Percentiles rank a stretch among this genome's conserved stretches.
phyloP scores from a whole-genome alignment of 1,284 basidiomycete genomes.

The Moesziomyces antarcticus region DNA sequence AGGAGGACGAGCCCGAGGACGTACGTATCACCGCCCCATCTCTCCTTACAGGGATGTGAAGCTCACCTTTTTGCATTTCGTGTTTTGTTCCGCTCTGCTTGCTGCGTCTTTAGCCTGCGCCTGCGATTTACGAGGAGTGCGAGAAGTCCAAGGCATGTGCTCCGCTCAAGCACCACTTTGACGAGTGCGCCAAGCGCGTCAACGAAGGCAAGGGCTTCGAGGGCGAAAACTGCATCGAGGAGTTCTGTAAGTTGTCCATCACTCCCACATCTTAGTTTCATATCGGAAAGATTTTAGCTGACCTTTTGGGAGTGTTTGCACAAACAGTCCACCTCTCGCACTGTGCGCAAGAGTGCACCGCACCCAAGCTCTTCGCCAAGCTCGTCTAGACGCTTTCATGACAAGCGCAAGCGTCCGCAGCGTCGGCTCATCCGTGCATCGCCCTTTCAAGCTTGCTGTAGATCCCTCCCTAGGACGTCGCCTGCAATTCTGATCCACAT shows the following conservation, averaged over 20 bases:
- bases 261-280: too few species aligned
- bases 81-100: background rate
- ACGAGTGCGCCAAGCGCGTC: constrained; percentile 66
- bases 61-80: background rate
- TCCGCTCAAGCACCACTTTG: constrained; percentile 66
- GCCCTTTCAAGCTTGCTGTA: too few species aligned
- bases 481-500: too few species aligned
- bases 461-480: too few species aligned
- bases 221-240: constrained; percentile 67
- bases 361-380: constrained; percentile 63
- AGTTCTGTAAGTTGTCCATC: constrained; percentile 66
- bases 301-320: too few species aligned
- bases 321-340: constrained; percentile 63
- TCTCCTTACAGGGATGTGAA: background rate
- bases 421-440: too few species aligned
- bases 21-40: constrained; percentile 43
- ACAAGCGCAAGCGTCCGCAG: too few species aligned
- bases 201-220: constrained; percentile 64
- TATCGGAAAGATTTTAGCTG: too few species aligned
- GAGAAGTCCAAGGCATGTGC: constrained; percentile 65
- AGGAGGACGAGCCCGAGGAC: constrained; percentile 63
- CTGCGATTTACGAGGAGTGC: constrained; percentile 63
- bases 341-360: constrained; percentile 64
- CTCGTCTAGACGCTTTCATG: constrained; percentile 39
- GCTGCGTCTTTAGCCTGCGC: constrained; percentile 29